Evolutionary conservation across 2,329 filamentous ascomycete genomes (phyloP), one percentile per base, ranked within the genome.

Genomic region (Hawksworthiomyces lignivorus): DNA sequence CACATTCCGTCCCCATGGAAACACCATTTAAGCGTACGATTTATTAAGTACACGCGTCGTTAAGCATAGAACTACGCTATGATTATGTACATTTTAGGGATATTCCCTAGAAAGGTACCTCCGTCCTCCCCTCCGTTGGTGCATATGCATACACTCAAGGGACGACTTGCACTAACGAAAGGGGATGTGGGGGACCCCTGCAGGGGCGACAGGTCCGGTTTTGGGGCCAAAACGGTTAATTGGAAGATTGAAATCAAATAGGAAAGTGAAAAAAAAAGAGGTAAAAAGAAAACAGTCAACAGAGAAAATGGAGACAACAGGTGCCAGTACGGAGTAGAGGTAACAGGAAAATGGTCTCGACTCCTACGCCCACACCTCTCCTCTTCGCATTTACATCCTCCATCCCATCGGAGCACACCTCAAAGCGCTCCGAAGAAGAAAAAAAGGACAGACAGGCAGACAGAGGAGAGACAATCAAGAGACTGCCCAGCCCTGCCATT

Each of bases 181-280:
- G 42, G 43, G 30, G 38, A 20, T 38, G 43, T 44, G 42, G 42
- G 33, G 32, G 37, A 38, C 34, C 37, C 37, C 33, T 41, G 37
- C 37, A 45, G 38, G 37, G 29, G 29, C 27, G 15, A 36, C 28
- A 17, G 31, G 18, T 22, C 31, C 19, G 10, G 26, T 34, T 35
- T 41, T n/a, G 38, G 30, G 20, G 37, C 20, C 30, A 26, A 36
- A 44, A 39, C 36, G 31, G 36, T 18, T 32, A 11, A 15, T 28
- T 7, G 19, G 30, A 9, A 26, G 26, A 19, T 7, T 18, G 24
- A 30, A n/a, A 15, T 14, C n/a, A 20, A 19, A 27, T 27, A 21
- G 14, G 15, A 31, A 19, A 32, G 24, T 21, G 26, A 7, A 32
- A 12, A 31, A 6, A 22, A 18, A 31, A 10, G 9, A n/a, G 18